Evolutionary conservation across 1,284 basidiomycete species (phyloP), one percentile per base, ranked within the genome.

Genomic region (Pulveroboletus ridleyi): DNA sequence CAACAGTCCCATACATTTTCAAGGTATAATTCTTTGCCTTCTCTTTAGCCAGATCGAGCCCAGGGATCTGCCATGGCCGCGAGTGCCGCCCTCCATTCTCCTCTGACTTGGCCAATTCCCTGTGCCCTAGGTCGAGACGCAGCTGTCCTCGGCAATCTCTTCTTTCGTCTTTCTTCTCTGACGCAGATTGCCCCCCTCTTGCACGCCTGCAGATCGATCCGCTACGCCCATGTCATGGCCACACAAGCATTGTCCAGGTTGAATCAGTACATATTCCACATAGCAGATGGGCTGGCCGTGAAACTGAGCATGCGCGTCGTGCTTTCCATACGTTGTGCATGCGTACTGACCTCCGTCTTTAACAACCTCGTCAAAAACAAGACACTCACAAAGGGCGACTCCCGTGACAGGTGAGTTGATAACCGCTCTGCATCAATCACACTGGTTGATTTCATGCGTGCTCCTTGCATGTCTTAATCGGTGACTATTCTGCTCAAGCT

Each of bases 401-500:
- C 97, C 97, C 6, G 97, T 99, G 6, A 99, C 97, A 18, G 94
- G 95, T 94, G 62, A 81, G 17, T 52, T 22, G 42, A 35, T 44
- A 4, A 2, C 13, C 20, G 22, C 20, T 5, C 10, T 6, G 22
- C 17, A 10, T 22, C 9, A 4, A 41, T 35, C 35, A 10, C 17
- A 41, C 15, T 39, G 2, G 50, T 56, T 64, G 54, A 63, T 18
- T 15, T 50, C 65, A 17, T 39, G 50, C 49, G 10, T 49, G 35
- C 10, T 17, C 10, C 22, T 13, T n/a, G 11, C 22, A 49, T 11
- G 14, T 49, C 47, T 49, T 29, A 96, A 95, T 97, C 39, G 96
- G 91, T 53, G 96, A 98, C 78, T 95, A 91, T 75, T 87, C 95
- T 7, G 94, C 95, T 0, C 96, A 98, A 76, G 94, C 95, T 0